Base-by-base conservation (phyloP, 1,284 basidiomycete genomes). In the Schizophyllum amplum region DNA sequence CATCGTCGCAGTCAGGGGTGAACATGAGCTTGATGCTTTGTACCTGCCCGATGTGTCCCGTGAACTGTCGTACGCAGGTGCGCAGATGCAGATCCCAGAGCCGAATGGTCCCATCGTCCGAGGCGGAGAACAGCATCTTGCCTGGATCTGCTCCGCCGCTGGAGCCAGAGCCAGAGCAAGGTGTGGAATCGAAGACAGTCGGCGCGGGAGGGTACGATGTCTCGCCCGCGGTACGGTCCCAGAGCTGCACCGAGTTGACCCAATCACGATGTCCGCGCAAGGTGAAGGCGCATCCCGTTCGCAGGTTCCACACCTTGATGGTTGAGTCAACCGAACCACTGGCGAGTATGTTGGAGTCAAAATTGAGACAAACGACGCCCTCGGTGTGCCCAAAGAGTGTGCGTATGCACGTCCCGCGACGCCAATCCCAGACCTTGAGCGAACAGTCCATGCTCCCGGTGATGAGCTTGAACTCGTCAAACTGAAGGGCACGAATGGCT, bases 351-450 rank as follows among this genome's bases (percentile, higher is more conserved):
- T 94, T 92, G 6, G 86, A 86, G 72, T 99, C 94, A 69, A 94
- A 99, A 67, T 94, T 86, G 56, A 99, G 81, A 65, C 88, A 93
- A 20, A 98, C 86, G 48, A 99, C 92, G 55, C 94, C 94, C 56
- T 92, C 94, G 6, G 89, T 86, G 69, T 99, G 96, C 1, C 95
- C 95, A 55, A 90, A 82, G 62, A 96, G 74, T 48, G 92, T 90
- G 57, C 91, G 78, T 58, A 96, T 85, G 66, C 95, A 95, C 64
- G 87, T 86, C 26, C 97, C 97, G 25, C 89, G 87, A 57, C 96
- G 80, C 97, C 97, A 99, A 68, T 98, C 92, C 96, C 97, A 95
- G 13, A 99, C 92, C 62, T 92, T 90, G 67, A 99, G 85, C 1
- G 94, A 96, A 62, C 87, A 82, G 68, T 99, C 97, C 94, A 98